Percentiles rank a stretch among this genome's conserved stretches.
Conservation (phyloP, 257 asterid genomes). For the Avicennia marina region DNA sequence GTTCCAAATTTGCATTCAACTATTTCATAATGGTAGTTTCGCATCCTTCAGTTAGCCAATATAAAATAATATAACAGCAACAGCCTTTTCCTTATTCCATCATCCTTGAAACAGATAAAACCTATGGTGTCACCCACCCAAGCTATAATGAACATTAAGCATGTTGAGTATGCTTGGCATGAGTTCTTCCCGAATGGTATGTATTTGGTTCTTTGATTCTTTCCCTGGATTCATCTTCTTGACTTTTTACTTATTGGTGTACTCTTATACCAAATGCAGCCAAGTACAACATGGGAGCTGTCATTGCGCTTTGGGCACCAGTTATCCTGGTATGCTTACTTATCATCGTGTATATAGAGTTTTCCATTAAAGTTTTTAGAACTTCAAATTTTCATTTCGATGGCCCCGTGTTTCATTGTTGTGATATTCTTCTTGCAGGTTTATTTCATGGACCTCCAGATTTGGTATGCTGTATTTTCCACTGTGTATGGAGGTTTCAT, state of each 20-base stretch:
- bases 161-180: constrained; percentile 84
- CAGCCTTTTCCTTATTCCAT: constrained; percentile 16
- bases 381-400: neutral
- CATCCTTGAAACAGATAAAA: constrained; percentile 59
- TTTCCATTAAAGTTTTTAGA: too few relatives aligned
- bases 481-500: constrained; percentile 85
- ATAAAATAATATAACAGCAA: constrained; percentile 4
- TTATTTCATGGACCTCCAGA: constrained; percentile 94
- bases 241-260: constrained; percentile 16
- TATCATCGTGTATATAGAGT: neutral
- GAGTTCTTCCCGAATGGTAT: constrained; percentile 88
- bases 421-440: constrained; percentile 49
- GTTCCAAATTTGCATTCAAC: constrained; percentile 74
- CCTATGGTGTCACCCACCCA: constrained; percentile 84
- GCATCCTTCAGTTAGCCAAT: constrained; percentile 18
- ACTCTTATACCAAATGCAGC: constrained; percentile 51
- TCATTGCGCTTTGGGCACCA: constrained; percentile 79
- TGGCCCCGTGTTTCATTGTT: constrained; percentile 7
- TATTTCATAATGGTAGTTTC: constrained; percentile 73
- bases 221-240: constrained; percentile 15
- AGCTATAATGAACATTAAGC: constrained; percentile 65
- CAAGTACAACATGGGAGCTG: constrained; percentile 61
- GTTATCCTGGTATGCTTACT: constrained; percentile 62
- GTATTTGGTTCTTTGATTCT: constrained; percentile 11
- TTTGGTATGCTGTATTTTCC: constrained; percentile 88